Conservation (phyloP, 2,329 filamentous ascomycete species). For the Neofusicoccum cordaticola region DNA sequence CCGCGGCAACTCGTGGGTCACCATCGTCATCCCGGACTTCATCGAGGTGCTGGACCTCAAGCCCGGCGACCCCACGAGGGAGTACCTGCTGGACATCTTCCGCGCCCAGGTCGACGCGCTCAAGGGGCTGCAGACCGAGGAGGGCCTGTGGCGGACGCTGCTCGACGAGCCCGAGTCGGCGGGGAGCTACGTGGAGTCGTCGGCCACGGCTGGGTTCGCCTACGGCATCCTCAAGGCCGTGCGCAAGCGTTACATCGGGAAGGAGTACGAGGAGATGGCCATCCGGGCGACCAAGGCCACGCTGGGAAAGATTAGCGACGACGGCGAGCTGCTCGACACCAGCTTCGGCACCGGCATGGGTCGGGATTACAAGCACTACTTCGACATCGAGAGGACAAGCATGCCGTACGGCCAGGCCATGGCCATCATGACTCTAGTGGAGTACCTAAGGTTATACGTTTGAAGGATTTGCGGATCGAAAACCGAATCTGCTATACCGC, state of each 20-base stretch:
- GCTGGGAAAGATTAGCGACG: slow-evolving; percentile 60
- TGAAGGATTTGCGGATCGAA: neutral
- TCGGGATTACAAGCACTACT: slow-evolving; percentile 69
- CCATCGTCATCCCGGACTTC: slow-evolving; percentile 80
- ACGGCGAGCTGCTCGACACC: slow-evolving; percentile 70
- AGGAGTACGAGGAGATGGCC: slow-evolving; percentile 60
- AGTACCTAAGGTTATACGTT: slow-evolving; percentile 62
- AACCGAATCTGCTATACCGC: neutral
- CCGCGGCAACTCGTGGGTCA: slow-evolving; percentile 70
- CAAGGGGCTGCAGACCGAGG: slow-evolving; percentile 55
- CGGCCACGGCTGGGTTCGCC: slow-evolving; percentile 76
- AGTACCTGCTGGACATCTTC: slow-evolving; percentile 61
- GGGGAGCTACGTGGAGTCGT: slow-evolving; percentile 73
- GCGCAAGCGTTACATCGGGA: slow-evolving; percentile 65
- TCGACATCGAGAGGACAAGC: slow-evolving; percentile 70
- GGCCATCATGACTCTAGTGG: slow-evolving; percentile 77
- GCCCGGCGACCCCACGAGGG: slow-evolving; percentile 58
- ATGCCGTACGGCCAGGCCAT: slow-evolving; percentile 86
- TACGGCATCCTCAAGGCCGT: slow-evolving; percentile 75
- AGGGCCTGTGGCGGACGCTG: slow-evolving; percentile 72
- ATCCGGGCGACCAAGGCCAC: slow-evolving; percentile 66
- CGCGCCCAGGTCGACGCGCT: slow-evolving; percentile 68
- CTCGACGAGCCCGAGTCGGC: slow-evolving; percentile 64
- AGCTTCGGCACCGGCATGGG: slow-evolving; percentile 82
- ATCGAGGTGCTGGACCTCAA: slow-evolving; percentile 67